These are phyloP conservation scores for Fusarium sp. DNA, from an alignment of 2,329 filamentous ascomycete genomes.

Conservation along the genomic window DNA sequence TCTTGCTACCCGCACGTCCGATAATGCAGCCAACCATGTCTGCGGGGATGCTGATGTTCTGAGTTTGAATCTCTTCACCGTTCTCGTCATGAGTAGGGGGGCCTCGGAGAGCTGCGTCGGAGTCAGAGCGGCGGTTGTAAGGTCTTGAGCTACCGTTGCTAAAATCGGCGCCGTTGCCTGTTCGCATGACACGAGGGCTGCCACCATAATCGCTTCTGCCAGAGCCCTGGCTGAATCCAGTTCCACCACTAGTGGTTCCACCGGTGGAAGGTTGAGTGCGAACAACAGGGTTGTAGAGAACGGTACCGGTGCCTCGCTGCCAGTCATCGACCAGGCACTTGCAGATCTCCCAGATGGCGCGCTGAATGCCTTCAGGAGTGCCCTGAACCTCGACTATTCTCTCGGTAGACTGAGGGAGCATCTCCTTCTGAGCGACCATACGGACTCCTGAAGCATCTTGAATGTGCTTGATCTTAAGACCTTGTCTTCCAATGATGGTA, in stretches of 20 bases:
- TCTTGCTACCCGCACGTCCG: slow-evolving; percentile 93
- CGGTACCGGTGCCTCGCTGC: slow-evolving; percentile 95
- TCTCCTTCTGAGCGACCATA: slow-evolving; percentile 99
- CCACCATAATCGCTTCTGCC: slow-evolving; percentile 66
- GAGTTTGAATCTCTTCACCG: slow-evolving; percentile 96
- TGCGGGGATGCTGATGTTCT: slow-evolving; percentile 99
- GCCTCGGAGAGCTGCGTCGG: slow-evolving; percentile 81
- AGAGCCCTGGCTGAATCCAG: slow-evolving; percentile 55
- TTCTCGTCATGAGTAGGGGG: slow-evolving; percentile 94
- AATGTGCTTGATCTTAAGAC: slow-evolving; percentile 99
- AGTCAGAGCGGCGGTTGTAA: slow-evolving; percentile 84
- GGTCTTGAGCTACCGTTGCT: slow-evolving; percentile 78
- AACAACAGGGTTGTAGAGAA: slow-evolving; percentile 96
- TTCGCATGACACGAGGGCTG: slow-evolving; percentile 85
- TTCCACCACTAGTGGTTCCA: slow-evolving; percentile 57
- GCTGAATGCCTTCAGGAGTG: slow-evolving; percentile 93
- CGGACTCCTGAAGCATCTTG: slow-evolving; percentile 96
- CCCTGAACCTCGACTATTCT: slow-evolving; percentile 97
- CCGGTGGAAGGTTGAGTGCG: slow-evolving; percentile 76
- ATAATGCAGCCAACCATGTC: slow-evolving; percentile 99
- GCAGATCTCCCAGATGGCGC: slow-evolving; percentile 97
- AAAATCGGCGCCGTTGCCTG: slow-evolving; percentile 97
- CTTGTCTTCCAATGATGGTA: slow-evolving; percentile 96
- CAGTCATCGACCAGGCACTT: slow-evolving; percentile 98
- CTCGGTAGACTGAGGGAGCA: slow-evolving; percentile 98